A percentile compares a stretch with the other conserved stretches of the same genome.
Evolutionary conservation across 2,329 filamentous ascomycete species (phyloP).

Genomic region (Arthrobotrys conoides): DNA sequence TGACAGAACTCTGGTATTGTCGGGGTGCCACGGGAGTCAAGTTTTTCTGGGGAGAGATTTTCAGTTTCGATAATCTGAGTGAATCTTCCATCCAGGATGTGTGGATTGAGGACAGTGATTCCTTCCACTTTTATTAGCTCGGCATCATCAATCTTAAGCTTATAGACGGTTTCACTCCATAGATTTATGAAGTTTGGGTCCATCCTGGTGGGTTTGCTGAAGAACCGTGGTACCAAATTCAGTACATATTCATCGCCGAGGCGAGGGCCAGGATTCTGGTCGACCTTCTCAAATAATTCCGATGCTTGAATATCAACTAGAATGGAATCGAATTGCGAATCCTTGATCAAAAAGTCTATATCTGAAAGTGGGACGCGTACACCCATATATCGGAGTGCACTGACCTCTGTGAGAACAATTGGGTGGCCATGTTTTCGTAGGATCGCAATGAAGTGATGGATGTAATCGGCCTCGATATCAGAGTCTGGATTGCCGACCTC

Average conservation of each 20-base stretch:
- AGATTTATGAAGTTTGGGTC: constrained; percentile 7
- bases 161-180: constrained; percentile 7
- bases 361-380: constrained; percentile 1
- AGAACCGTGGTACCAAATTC: constrained; percentile 1
- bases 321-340: constrained; percentile 18
- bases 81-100: constrained; percentile 7
- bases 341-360: constrained; percentile 14
- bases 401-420: constrained; percentile 5
- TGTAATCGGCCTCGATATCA: not conserved
- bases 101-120: constrained; percentile 13
- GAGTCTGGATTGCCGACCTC: not conserved
- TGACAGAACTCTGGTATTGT: not conserved
- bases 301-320: constrained; percentile 1
- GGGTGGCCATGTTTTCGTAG: constrained; percentile 6
- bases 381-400: constrained; percentile 17
- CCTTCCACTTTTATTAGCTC: constrained; percentile 5
- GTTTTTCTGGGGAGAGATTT: not conserved
- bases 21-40: not conserved
- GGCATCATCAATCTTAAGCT: constrained; percentile 21
- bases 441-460: not conserved
- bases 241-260: constrained; percentile 1
- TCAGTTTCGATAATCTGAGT: constrained; percentile 1
- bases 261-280: not conserved
- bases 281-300: not conserved
- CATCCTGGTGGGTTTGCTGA: not conserved